Evolutionary conservation across 2,329 filamentous ascomycete genomes (phyloP).

Genomic region (Monosporascus sp.): DNA sequence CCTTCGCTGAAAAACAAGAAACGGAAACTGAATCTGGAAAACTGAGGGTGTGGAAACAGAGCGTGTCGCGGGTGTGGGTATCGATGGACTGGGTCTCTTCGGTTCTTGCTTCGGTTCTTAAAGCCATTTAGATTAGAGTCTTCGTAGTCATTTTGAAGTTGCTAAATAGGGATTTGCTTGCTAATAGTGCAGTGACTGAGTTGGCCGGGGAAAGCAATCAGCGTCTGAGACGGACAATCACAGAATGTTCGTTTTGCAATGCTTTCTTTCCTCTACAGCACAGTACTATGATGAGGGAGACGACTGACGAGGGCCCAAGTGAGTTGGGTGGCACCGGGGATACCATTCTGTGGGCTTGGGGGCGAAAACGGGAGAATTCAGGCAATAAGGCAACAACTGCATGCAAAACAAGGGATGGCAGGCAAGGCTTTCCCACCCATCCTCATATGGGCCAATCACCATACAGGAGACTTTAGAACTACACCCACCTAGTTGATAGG

Average conservation of each 20-base stretch:
- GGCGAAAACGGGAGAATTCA: not conserved
- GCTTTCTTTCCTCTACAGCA: not conserved
- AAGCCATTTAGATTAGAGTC: conserved; percentile 26
- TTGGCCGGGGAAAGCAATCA: not conserved
- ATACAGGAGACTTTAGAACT: too few species aligned
- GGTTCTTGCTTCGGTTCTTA: not conserved
- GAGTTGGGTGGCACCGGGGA: not conserved
- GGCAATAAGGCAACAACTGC: not conserved
- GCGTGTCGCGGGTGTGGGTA: conserved; percentile 16
- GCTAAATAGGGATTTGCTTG: too few species aligned
- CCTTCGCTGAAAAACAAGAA: not conserved
- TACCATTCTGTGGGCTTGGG: not conserved
- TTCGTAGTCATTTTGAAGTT: conserved; percentile 18
- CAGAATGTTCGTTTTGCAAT: too few species aligned
- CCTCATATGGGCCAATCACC: not conserved
- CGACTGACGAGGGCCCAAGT: not conserved
- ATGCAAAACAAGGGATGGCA: not conserved
- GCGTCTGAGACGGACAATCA: not conserved
- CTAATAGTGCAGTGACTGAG: too few species aligned
- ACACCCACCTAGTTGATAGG: not conserved
- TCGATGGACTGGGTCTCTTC: conserved; percentile 18
- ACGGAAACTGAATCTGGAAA: not conserved
- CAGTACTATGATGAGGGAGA: not conserved
- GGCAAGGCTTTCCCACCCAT: not conserved
- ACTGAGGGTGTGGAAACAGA: conserved; percentile 10